Evolutionary conservation across 2,329 filamentous ascomycete species (phyloP).

Genomic region (Blumeriella jaapii): DNA sequence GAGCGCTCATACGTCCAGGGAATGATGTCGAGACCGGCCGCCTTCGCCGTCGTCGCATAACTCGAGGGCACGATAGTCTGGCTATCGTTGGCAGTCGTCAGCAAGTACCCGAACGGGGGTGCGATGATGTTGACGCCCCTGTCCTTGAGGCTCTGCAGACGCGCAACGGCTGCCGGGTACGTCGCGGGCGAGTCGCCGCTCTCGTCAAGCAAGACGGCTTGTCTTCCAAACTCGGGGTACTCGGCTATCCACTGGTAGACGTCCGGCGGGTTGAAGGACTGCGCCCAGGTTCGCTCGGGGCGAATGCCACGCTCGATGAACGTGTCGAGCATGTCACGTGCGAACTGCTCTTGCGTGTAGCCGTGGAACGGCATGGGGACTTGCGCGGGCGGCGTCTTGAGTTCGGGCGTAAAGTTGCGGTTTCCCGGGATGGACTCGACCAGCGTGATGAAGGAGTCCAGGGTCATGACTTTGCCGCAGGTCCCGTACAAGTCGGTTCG

Average conservation of each 20-base stretch:
- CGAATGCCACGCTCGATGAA: constrained; percentile 13
- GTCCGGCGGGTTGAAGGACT: constrained; percentile 13
- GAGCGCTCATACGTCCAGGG: constrained; percentile 16
- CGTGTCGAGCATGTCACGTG: constrained; percentile 14
- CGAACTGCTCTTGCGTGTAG: constrained; percentile 17
- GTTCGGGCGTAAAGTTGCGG: constrained; percentile 17
- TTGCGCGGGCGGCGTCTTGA: constrained; percentile 11
- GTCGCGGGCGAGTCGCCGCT: constrained; percentile 8
- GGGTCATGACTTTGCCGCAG: constrained; percentile 15
- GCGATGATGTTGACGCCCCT: constrained; percentile 14
- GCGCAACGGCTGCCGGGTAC: constrained; percentile 3
- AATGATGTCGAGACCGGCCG: constrained; percentile 13
- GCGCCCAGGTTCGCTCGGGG: constrained; percentile 11
- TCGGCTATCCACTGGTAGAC: constrained; percentile 17
- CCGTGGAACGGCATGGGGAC: constrained; percentile 17
- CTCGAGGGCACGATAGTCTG: constrained; percentile 13
- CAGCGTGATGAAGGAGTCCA: constrained; percentile 14
- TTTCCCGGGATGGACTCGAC: constrained; percentile 12
- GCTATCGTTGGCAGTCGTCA: constrained; percentile 8
- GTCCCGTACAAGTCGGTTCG: constrained; percentile 16
- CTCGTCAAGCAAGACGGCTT: constrained; percentile 17
- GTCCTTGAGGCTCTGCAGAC: constrained; percentile 7
- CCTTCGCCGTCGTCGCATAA: constrained; percentile 12
- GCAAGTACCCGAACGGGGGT: constrained; percentile 12
- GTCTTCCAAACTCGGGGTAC: constrained; percentile 12